Conservation (phyloP, 192 early-diverging fungal genomes). For the Phycomyces blakesleeanus region DNA sequence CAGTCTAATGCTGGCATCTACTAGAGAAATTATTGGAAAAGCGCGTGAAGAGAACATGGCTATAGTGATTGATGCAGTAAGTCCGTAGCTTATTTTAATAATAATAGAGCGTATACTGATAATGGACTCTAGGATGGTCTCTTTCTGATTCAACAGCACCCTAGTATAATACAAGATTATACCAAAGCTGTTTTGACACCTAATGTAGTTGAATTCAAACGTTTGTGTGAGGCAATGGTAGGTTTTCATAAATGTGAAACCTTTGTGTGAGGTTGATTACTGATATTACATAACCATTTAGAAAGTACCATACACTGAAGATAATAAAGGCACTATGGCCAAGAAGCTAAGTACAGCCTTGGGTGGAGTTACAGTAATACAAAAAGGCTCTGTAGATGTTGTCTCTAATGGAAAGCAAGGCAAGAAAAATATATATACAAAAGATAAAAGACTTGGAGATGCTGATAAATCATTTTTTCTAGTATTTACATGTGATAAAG, state of each 20-base stretch:
- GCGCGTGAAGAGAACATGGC: slow-evolving; percentile 59
- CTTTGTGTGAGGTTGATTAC: too few relatives aligned
- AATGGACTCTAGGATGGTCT: slow-evolving; percentile 70
- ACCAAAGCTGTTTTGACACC: slow-evolving; percentile 77
- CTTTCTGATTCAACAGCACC: slow-evolving; percentile 66
- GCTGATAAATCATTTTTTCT: neutral
- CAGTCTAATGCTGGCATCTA: slow-evolving; percentile 57
- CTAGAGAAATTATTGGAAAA: slow-evolving; percentile 62
- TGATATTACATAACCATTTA: neutral
- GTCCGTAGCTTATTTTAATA: too few relatives aligned
- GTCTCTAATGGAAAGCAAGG: slow-evolving; percentile 70
- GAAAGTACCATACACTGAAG: neutral
- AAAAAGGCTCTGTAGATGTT: slow-evolving; percentile 73
- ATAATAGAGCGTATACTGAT: neutral
- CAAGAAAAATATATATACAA: slow-evolving; percentile 19
- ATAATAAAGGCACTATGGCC: slow-evolving; percentile 37
- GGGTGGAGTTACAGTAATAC: slow-evolving; percentile 74
- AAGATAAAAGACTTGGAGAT: slow-evolving; percentile 3
- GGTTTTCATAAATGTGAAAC: too few relatives aligned
- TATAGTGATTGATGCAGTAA: slow-evolving; percentile 89
- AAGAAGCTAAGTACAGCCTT: slow-evolving; percentile 58
- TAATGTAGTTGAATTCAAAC: slow-evolving; percentile 80
- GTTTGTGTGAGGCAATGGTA: slow-evolving; percentile 63
- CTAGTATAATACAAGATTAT: slow-evolving; percentile 72
- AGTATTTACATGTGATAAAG: slow-evolving; percentile 58